These are phyloP conservation scores for Sarcodon sp. DNA, from an alignment of 768 basidiomycete genomes.

Conservation along the genomic window DNA sequence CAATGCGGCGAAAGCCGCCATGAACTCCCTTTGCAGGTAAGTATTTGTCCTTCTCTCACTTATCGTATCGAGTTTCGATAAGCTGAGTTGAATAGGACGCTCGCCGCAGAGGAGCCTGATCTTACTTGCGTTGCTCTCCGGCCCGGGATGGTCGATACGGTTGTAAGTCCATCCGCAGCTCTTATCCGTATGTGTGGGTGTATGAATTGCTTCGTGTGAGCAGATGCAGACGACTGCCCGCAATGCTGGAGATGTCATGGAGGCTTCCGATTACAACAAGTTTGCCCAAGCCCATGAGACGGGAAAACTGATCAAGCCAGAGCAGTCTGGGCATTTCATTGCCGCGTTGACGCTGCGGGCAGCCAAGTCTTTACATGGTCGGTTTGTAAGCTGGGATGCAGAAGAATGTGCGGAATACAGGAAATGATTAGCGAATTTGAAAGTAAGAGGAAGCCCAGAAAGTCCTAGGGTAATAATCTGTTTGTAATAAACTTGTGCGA, in stretches of 20 bases:
- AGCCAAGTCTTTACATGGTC: conserved; percentile 48
- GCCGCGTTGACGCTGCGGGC: conserved; percentile 64
- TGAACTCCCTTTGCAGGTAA: background rate
- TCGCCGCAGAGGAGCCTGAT: conserved; percentile 74
- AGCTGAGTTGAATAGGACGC: conserved; percentile 36
- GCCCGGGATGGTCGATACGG: conserved; percentile 82
- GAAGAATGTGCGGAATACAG: conserved; percentile 52
- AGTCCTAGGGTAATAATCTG: no score
- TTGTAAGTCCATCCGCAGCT: conserved; percentile 29
- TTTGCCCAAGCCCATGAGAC: conserved; percentile 47
- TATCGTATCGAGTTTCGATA: background rate
- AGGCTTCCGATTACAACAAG: conserved; percentile 33
- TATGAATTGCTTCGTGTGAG: background rate
- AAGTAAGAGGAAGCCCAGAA: no score
- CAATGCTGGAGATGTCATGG: conserved; percentile 39
- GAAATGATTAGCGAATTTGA: conserved; percentile 6
- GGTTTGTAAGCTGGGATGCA: conserved; percentile 74
- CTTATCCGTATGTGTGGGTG: background rate
- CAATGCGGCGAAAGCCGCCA: conserved; percentile 74
- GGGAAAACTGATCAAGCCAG: conserved; percentile 65
- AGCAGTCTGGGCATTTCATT: conserved; percentile 67
- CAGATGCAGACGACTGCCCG: conserved; percentile 66
- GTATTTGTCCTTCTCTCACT: background rate
- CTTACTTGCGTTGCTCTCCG: conserved; percentile 67
- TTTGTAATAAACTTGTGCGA: no score